Conservation (phyloP, 2,329 filamentous ascomycete genomes). For the Graphilbum ipis-grandicollis region DNA sequence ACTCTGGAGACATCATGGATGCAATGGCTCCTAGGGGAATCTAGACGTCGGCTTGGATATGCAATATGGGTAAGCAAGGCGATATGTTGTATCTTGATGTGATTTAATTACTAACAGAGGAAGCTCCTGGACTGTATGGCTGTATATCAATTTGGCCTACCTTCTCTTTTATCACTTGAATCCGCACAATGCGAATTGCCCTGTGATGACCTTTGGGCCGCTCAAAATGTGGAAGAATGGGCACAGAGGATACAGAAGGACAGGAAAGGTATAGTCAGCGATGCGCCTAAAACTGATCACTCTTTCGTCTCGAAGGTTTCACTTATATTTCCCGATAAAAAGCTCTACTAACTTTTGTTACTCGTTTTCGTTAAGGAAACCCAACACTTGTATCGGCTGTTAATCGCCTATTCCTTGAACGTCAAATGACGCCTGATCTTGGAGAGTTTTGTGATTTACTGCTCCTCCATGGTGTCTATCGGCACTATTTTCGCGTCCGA, state of each 20-base stretch:
- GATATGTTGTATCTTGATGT: too few species aligned
- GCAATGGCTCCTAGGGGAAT: slow-evolving; percentile 2
- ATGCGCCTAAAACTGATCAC: too few species aligned
- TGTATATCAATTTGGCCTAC: slow-evolving; percentile 3
- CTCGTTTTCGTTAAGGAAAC: neutral
- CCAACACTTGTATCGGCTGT: slow-evolving; percentile 2
- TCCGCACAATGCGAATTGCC: slow-evolving; percentile 2
- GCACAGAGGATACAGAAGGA: neutral
- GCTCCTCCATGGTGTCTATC: slow-evolving; percentile 6
- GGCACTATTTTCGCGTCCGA: slow-evolving; percentile 3
- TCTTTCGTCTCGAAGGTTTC: too few species aligned
- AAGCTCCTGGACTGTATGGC: slow-evolving; percentile 6
- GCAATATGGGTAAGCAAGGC: slow-evolving; percentile 3
- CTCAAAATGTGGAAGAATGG: slow-evolving; percentile 1
- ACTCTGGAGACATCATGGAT: neutral
- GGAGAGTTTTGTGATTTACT: slow-evolving; percentile 4
- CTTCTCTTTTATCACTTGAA: slow-evolving; percentile 3
- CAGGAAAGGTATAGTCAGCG: neutral
- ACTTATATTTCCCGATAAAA: too few species aligned
- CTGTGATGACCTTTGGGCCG: slow-evolving; percentile 4
- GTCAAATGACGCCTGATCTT: neutral
- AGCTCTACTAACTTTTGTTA: too few species aligned
- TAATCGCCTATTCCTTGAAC: slow-evolving; percentile 2
- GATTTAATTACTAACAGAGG: neutral
- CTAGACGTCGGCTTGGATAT: slow-evolving; percentile 4